Conservation (phyloP, 305 asterid species). For the Rubia occidens region DNA sequence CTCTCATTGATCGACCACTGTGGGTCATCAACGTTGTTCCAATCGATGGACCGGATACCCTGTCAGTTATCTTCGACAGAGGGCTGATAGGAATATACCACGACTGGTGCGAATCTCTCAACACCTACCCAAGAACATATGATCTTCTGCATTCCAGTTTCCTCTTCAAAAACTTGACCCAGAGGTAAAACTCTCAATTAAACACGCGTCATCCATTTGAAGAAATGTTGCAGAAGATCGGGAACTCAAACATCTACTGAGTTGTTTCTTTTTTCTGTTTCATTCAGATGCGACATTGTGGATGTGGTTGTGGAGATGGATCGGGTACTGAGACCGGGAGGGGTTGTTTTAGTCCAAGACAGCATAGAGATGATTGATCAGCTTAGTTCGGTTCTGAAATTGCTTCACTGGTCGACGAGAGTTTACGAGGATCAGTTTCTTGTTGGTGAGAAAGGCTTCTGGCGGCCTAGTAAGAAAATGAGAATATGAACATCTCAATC, state of each 20-base stretch:
- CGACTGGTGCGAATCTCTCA: slow-evolving; percentile 92
- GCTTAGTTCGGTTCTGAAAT: slow-evolving; percentile 45
- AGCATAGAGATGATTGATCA: slow-evolving; percentile 36
- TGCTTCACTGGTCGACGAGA: slow-evolving; percentile 69
- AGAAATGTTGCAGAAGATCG: no score
- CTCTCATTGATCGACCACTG: slow-evolving; percentile 43
- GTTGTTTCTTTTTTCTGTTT: background rate
- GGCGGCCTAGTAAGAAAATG: slow-evolving; percentile 52
- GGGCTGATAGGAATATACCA: slow-evolving; percentile 84
- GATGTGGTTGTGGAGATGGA: slow-evolving; percentile 76
- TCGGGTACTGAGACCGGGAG: slow-evolving; percentile 75
- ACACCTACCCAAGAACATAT: slow-evolving; percentile 76
- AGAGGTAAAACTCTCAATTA: slow-evolving; percentile 37
- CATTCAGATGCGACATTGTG: slow-evolving; percentile 60
- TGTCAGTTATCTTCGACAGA: slow-evolving; percentile 62
- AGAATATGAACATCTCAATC: slow-evolving; percentile 15
- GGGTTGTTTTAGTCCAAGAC: slow-evolving; percentile 78
- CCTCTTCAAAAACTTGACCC: slow-evolving; percentile 55
- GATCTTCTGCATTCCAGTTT: slow-evolving; percentile 85
- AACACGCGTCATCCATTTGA: no score
- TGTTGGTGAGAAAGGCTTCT: slow-evolving; percentile 65
- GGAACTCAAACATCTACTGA: background rate
- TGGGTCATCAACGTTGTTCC: slow-evolving; percentile 94
- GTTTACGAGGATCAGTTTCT: slow-evolving; percentile 67
- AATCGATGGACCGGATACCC: slow-evolving; percentile 54